phyloP scores from a whole-genome alignment of 1,139 yeast species.

The Yamadazyma trypodendri region DNA sequence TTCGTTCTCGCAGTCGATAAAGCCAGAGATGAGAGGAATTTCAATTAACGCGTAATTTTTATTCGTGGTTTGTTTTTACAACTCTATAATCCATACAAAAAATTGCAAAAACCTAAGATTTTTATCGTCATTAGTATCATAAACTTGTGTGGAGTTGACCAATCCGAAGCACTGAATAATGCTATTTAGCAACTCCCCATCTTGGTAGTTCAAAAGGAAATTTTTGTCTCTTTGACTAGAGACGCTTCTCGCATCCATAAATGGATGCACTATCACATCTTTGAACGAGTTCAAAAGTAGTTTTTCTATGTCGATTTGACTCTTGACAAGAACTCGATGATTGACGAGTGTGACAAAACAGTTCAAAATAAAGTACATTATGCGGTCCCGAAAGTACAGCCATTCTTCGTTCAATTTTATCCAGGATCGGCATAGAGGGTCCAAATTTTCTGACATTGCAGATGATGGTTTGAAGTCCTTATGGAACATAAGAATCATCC shows the following conservation, averaged over 20 bases:
- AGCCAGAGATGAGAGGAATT: conserved; percentile 2
- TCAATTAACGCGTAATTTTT: conserved; percentile 1
- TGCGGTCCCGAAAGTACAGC: conserved; percentile 32
- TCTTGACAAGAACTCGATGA: conserved; percentile 18
- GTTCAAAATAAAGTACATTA: conserved; percentile 28
- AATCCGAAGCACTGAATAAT: conserved; percentile 17
- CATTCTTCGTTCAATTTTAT: conserved; percentile 22
- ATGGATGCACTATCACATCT: conserved; percentile 31
- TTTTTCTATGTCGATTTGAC: conserved; percentile 30
- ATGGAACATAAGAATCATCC: conserved; percentile 23
- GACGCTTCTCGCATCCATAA: conserved; percentile 20
- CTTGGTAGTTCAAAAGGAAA: conserved; percentile 12
- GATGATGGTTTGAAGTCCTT: conserved; percentile 19
- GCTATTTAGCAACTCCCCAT: conserved; percentile 12
- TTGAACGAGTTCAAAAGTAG: conserved; percentile 31
- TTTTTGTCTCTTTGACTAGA: conserved; percentile 7
- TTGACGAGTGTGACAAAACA: conserved; percentile 33
- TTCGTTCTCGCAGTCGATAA: background rate
- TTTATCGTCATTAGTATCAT: conserved; percentile 5
- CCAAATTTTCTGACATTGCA: conserved; percentile 4
- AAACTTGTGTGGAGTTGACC: conserved; percentile 11
- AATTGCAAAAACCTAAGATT: conserved; percentile 9
- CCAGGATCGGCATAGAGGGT: conserved; percentile 21
- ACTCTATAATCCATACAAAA: conserved; percentile 13
- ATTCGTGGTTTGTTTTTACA: no score